phyloP scores from a whole-genome alignment of 805 yeast species.

The Danielozyma ontarioensis region DNA sequence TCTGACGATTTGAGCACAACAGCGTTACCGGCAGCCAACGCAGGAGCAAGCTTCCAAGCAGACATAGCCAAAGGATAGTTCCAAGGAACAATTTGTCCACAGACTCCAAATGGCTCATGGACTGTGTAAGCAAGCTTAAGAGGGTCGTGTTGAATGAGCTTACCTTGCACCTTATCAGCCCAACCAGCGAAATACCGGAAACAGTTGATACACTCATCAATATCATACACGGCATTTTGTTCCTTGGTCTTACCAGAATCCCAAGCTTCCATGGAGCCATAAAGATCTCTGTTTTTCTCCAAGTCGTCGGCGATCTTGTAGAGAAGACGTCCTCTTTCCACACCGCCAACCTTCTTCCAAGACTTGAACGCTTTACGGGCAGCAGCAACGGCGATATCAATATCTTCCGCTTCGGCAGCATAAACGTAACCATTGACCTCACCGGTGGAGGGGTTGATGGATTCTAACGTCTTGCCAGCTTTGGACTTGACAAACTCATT shows the following conservation, averaged over 20 bases:
- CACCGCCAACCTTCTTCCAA: slow-evolving; percentile 46
- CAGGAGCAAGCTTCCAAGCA: slow-evolving; percentile 80
- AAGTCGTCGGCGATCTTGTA: slow-evolving; percentile 33
- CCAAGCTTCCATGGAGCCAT: slow-evolving; percentile 41
- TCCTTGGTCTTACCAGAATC: slow-evolving; percentile 44
- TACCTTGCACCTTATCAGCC: slow-evolving; percentile 55
- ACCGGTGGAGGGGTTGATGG: slow-evolving; percentile 39
- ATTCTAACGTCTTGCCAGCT: slow-evolving; percentile 30
- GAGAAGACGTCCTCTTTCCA: slow-evolving; percentile 33
- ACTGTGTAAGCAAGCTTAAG: slow-evolving; percentile 60
- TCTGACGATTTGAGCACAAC: slow-evolving; percentile 72
- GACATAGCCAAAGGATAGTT: slow-evolving; percentile 67
- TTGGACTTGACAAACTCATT: slow-evolving; percentile 44
- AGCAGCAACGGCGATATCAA: slow-evolving; percentile 35
- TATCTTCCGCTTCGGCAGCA: slow-evolving; percentile 38
- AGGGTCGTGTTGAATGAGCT: slow-evolving; percentile 32
- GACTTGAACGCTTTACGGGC: slow-evolving; percentile 34
- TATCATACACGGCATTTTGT: slow-evolving; percentile 45
- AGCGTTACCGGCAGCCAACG: slow-evolving; percentile 74
- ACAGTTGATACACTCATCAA: slow-evolving; percentile 40
- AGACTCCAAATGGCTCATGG: slow-evolving; percentile 62
- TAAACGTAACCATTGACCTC: slow-evolving; percentile 39
- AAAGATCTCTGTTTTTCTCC: slow-evolving; percentile 26
- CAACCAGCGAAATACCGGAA: slow-evolving; percentile 56
- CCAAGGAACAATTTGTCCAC: slow-evolving; percentile 71